Evolutionary conservation across 2,329 filamentous ascomycete species (phyloP).

Genomic region (Botrytis byssoidea): DNA sequence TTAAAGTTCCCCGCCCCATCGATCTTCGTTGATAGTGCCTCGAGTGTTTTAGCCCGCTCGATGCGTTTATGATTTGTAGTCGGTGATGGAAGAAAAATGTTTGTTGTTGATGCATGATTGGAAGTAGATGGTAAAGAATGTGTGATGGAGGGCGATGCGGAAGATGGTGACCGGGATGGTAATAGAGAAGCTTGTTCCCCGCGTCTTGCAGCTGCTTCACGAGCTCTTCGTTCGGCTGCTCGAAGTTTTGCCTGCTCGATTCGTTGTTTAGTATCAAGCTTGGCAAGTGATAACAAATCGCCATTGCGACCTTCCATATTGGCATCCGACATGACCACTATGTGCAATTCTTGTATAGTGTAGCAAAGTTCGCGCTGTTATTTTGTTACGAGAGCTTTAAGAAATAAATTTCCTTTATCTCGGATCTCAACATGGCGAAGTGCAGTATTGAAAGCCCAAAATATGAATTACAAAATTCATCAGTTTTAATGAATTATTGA

Average conservation of each 20-base stretch:
- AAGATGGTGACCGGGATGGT: background rate
- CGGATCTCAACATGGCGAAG: background rate
- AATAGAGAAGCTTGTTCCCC: background rate
- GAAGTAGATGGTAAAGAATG: background rate
- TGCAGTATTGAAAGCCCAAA: background rate
- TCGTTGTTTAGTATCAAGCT: background rate
- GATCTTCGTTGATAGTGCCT: slow-evolving; percentile 5
- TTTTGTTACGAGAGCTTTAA: background rate
- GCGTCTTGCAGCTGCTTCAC: background rate
- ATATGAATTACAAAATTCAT: background rate
- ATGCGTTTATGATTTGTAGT: background rate
- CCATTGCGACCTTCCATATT: background rate
- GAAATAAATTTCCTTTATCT: background rate
- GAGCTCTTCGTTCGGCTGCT: background rate
- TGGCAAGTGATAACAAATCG: too few species aligned
- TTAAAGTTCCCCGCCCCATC: background rate
- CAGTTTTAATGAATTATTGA: background rate
- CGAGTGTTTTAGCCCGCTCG: background rate
- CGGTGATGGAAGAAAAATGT: background rate
- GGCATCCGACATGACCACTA: background rate
- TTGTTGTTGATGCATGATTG: background rate
- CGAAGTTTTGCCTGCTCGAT: background rate
- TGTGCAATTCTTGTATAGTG: background rate
- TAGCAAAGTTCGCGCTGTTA: background rate
- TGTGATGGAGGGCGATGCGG: background rate